phyloP scores from a whole-genome alignment of 306 rosid genomes.

The Gleditsia sinensis region DNA sequence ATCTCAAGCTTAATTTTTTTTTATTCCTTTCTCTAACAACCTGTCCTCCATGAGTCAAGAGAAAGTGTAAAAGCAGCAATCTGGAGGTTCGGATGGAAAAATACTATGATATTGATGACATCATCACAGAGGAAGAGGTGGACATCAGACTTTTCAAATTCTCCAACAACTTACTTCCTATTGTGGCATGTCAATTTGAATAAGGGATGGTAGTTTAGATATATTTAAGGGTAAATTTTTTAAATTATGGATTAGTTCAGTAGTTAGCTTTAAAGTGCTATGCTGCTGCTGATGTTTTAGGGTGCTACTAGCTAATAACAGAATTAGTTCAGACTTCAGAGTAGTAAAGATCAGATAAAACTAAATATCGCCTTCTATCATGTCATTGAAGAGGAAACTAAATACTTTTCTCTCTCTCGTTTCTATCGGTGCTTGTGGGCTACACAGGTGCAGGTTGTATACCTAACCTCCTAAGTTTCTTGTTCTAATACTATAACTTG shows the following conservation, averaged over 20 bases:
- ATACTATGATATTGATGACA: conserved; percentile 85
- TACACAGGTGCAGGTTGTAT: not conserved
- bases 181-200: conserved; percentile 11
- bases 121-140: conserved; percentile 84
- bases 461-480: not conserved
- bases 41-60: conserved; percentile 37
- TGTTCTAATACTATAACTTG: conserved; percentile 18
- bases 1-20: conserved; percentile 5
- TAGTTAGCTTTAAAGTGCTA: conserved; percentile 20
- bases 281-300: not conserved
- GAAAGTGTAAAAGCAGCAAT: conserved; percentile 30
- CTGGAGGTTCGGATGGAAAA: conserved; percentile 52
- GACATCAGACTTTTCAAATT: not conserved
- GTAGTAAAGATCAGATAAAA: not conserved
- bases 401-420: not conserved
- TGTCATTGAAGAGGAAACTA: not conserved
- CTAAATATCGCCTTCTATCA: not conserved
- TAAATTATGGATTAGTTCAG: not conserved
- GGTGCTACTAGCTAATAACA: conserved; percentile 23
- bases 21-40: conserved; percentile 15
- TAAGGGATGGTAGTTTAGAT: conserved; percentile 1
- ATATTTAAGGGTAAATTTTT: not conserved
- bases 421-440: not conserved
- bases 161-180: not conserved
- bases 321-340: not conserved